Base-by-base conservation (phyloP, 495 filamentous ascomycete genomes). In the Antarctomyces pellizariae region DNA sequence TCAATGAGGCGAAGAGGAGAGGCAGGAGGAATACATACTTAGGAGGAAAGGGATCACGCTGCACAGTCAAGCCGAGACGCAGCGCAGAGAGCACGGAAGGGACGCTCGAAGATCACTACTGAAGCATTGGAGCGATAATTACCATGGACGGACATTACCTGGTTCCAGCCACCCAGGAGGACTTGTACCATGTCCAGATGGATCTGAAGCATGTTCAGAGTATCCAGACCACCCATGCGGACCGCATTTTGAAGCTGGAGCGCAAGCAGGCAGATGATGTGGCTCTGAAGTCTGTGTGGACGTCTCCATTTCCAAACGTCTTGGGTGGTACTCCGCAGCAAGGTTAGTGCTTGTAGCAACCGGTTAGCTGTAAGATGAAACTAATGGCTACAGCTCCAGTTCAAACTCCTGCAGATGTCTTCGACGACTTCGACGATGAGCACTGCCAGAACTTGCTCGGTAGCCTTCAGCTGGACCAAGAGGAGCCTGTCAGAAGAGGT, bases 171-270 rank as follows among this genome's bases (percentile, higher is more conserved):
- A 49, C 54, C 30, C 53, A 53, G 39, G 73, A 76, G 56, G 80
- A 90, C 48, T 56, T 84, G 31, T 84, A 77, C 63, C 70, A 71
- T 52, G 59, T 91, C 32, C 72, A 84, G 44, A 75, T 77, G 54
- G 78, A 90, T 38, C 58, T 93, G 53, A 78, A 71, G 49, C 71
- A 76, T 41, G 54, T 91, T 21, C 75, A 83, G 35, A 55, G 67
- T 33, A 56, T 73, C 25, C 79, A 90, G 45, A 60, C 61, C 37
- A 69, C 76, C 36, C 79, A 90, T 49, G 57, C 64, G n/a, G 79
- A 90, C 37, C 61, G 82, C 28, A 55, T 93, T 33, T 52, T 67
- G 13, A 55, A 72, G 25, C 53, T 93, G 29, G 82, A 93, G 48
- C 71, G 75, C 34, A 69, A 71, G 30, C 75, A 79, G 32, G 77